These are phyloP conservation scores for Aspergillus quadricinctus DNA, from an alignment of 2,329 filamentous ascomycete species.

Conservation along the genomic window DNA sequence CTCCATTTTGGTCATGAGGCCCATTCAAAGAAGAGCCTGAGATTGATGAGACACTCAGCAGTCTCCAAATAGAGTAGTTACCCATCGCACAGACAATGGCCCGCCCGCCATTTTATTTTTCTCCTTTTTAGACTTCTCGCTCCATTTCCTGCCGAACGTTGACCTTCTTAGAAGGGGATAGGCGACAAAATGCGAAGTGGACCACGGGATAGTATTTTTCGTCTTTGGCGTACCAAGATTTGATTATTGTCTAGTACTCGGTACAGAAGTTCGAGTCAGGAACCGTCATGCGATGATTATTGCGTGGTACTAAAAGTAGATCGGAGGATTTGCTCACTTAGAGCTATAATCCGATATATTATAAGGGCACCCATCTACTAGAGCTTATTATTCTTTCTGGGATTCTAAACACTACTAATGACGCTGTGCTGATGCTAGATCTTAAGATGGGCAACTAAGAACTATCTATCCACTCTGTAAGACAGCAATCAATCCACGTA, in stretches of 20 bases:
- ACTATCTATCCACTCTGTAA: not conserved
- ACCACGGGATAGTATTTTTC: conserved; percentile 4
- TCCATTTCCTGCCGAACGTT: not conserved
- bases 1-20: not conserved
- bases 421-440: not conserved
- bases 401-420: not conserved
- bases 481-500: not conserved
- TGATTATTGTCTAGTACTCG: conserved; percentile 1
- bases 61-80: not conserved
- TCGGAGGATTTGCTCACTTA: not conserved
- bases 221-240: conserved; percentile 21
- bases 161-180: no score
- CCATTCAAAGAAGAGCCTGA: not conserved
- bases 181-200: no score
- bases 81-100: not conserved
- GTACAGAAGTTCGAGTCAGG: conserved; percentile 9
- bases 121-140: not conserved
- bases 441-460: not conserved
- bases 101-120: not conserved
- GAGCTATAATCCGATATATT: not conserved
- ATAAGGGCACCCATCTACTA: not conserved
- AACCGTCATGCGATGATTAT: conserved; percentile 1
- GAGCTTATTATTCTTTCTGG: not conserved
- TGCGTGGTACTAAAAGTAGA: not conserved
- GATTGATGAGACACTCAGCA: not conserved